phyloP scores from a whole-genome alignment of 805 yeast genomes.

The Wickerhamiella nectarea region DNA sequence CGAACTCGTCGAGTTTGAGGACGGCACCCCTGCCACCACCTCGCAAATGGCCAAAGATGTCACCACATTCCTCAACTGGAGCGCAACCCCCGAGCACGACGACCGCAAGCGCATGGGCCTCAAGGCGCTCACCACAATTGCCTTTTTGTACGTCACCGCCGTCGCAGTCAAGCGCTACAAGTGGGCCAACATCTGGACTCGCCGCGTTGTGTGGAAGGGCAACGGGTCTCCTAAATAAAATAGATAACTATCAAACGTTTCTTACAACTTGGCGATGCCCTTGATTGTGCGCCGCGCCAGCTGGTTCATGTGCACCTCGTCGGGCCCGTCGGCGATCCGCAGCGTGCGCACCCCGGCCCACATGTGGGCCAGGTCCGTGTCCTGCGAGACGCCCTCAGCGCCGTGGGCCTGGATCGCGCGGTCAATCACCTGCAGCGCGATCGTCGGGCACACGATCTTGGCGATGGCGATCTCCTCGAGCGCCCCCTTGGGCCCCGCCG shows the following conservation, averaged over 20 bases:
- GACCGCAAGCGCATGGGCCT: slow-evolving; percentile 94
- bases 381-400: slow-evolving; percentile 52
- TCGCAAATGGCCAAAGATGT: slow-evolving; percentile 99
- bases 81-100: slow-evolving; percentile 96
- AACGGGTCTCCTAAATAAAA: slow-evolving; percentile 19
- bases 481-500: slow-evolving; percentile 40
- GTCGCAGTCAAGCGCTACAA: slow-evolving; percentile 95
- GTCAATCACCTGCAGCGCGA: slow-evolving; percentile 38
- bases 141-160: slow-evolving; percentile 67
- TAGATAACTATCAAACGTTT: too few relatives aligned
- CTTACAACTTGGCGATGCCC: slow-evolving; percentile 3
- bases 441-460: slow-evolving; percentile 47
- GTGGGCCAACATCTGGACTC: slow-evolving; percentile 91
- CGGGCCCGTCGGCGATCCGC: slow-evolving; percentile 57
- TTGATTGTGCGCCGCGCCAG: slow-evolving; percentile 31
- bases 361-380: slow-evolving; percentile 41
- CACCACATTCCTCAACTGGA: slow-evolving; percentile 91
- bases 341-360: slow-evolving; percentile 42
- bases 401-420: slow-evolving; percentile 55
- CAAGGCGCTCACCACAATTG: slow-evolving; percentile 71
- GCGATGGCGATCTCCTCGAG: slow-evolving; percentile 46
- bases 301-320: slow-evolving; percentile 49
- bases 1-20: slow-evolving; percentile 95
- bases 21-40: slow-evolving; percentile 96
- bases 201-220: slow-evolving; percentile 59